Base-by-base conservation (phyloP, 352 stramenopile species). In the Globisporangium rhizosaccharum region DNA sequence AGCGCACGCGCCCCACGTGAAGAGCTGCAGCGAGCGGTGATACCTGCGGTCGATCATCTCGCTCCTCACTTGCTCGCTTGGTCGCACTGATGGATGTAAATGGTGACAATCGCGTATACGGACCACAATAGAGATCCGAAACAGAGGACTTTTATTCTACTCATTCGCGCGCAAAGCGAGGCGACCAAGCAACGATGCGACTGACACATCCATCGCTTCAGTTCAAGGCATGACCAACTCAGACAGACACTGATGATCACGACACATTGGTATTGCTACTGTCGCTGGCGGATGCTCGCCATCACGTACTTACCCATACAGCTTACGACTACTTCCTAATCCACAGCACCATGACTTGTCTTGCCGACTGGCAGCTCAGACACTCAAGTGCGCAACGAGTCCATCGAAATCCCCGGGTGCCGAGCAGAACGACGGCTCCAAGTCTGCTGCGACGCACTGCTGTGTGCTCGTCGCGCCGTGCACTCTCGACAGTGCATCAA, bases 41-140 rank as follows among this genome's bases (percentile, higher is more conserved):
- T 87, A 93, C 63, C 83, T 82, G 70, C 84, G 84, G 65, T 94
- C 82, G 48, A 95, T 91, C 85, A 94, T 94, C 20, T 15, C 25
- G 10, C 15, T n/a, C 26, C 28, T 7, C 30, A 20, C 25, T 25
- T 23, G 18, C 15, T 46, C 37, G 44, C 39, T 18, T 54, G 28
- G 25, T 46, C 17, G 25, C 10, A n/a, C 15, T 33, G 47, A 50
- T 33, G 2, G 47, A n/a, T 12, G 26, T 30, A 52, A 52, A 23
- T 28, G 15, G 25, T 52, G 47, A 20, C 18, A 37, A 52, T 37
- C 23, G 17, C 1, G n/a, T 25, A 30, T 33, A 39, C 33, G 5
- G 8, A 25, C 8, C 44, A 20, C 20, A 15, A 50, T 25, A 50
- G 28, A 33, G 28, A 33, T 33, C 28, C 28, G 28, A 3, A 33